Conservation (phyloP, 768 basidiomycete genomes). For the Lactifluus hygrophoroides region DNA sequence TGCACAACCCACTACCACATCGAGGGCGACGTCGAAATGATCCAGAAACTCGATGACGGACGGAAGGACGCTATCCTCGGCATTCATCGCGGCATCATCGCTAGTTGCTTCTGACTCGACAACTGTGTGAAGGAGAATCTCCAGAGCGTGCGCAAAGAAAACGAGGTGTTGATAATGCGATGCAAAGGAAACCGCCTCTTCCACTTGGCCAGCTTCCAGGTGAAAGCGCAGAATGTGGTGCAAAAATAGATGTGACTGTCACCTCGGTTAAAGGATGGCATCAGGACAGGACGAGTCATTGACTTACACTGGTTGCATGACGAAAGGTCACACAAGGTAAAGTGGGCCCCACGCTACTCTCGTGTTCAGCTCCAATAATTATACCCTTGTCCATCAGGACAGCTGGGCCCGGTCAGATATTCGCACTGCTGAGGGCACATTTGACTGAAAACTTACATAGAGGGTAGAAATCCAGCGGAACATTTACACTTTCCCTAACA, state of each 20-base stretch:
- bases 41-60: slow-evolving; percentile 85
- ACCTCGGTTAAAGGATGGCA: neutral
- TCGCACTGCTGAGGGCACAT: slow-evolving; percentile 7
- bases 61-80: slow-evolving; percentile 37
- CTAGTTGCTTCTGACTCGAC: slow-evolving; percentile 69
- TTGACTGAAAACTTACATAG: slow-evolving; percentile 53
- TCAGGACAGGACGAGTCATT: neutral
- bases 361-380: slow-evolving; percentile 92
- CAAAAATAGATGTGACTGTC: slow-evolving; percentile 85
- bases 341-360: slow-evolving; percentile 63
- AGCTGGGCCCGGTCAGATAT: slow-evolving; percentile 38
- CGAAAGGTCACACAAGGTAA: slow-evolving; percentile 88
- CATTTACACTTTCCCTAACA: slow-evolving; percentile 90
- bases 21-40: slow-evolving; percentile 82
- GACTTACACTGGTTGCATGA: slow-evolving; percentile 77
- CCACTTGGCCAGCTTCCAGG: slow-evolving; percentile 50
- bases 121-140: slow-evolving; percentile 89
- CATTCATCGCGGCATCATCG: slow-evolving; percentile 9
- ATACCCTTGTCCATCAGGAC: slow-evolving; percentile 99
- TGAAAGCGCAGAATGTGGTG: slow-evolving; percentile 86
- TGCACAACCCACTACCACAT: slow-evolving; percentile 93
- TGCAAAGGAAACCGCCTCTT: slow-evolving; percentile 80
- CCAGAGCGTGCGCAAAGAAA: slow-evolving; percentile 89
- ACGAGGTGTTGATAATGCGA: slow-evolving; percentile 80
- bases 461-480: slow-evolving; percentile 91